phyloP scores from a whole-genome alignment of 2,329 filamentous ascomycete genomes.

The Colletotrichum lentis region DNA sequence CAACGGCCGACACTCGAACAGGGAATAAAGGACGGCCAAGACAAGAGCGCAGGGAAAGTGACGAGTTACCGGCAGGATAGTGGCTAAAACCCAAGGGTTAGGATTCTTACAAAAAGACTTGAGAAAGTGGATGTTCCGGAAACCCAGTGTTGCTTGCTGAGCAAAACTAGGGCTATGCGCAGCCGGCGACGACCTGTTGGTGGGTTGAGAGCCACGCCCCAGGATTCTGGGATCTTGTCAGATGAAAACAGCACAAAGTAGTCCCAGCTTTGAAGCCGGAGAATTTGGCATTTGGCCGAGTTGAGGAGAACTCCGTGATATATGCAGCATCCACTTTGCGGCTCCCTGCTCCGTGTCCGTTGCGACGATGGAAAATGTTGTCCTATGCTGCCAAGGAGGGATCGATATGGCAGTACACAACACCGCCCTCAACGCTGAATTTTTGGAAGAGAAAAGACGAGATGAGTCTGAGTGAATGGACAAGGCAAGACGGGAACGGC shows the following conservation, averaged over 20 bases:
- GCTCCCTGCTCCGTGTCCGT: constrained; percentile 5
- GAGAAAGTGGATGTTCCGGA: constrained; percentile 4
- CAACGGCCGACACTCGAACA: constrained; percentile 9
- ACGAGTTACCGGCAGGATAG: constrained; percentile 18
- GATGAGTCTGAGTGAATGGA: constrained; percentile 15
- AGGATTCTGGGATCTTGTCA: background rate
- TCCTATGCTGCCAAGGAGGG: constrained; percentile 4
- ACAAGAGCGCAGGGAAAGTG: constrained; percentile 17
- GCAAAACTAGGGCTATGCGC: constrained; percentile 24
- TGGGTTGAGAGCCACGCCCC: constrained; percentile 1
- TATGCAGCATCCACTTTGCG: constrained; percentile 14
- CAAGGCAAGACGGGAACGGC: constrained; percentile 23
- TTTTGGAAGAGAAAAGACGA: constrained; percentile 25
- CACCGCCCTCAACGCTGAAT: constrained; percentile 14
- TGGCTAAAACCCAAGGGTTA: constrained; percentile 29
- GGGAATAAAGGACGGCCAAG: background rate
- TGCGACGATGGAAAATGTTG: constrained; percentile 1
- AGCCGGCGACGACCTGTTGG: constrained; percentile 9
- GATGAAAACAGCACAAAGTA: constrained; percentile 2
- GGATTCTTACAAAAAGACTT: constrained; percentile 16
- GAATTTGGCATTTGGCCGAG: constrained; percentile 1
- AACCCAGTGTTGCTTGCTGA: constrained; percentile 9
- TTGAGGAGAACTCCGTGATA: constrained; percentile 6
- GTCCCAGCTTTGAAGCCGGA: constrained; percentile 5
- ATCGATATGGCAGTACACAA: constrained; percentile 20